phyloP scores from a whole-genome alignment of 2,329 filamentous ascomycete genomes.

The Elsinoe necatrix region DNA sequence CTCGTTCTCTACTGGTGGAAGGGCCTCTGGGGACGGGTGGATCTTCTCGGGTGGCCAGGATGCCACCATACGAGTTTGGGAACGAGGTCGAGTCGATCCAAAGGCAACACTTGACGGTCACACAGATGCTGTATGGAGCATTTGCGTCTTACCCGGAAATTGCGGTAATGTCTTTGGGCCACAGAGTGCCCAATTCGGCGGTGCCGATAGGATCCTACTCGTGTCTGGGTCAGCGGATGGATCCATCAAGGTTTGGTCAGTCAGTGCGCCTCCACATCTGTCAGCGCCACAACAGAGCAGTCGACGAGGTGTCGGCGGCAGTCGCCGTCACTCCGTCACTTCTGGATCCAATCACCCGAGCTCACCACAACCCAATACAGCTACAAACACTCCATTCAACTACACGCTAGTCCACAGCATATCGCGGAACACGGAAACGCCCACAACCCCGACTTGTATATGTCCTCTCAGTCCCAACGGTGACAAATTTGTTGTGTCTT shows the following conservation, averaged over 20 bases:
- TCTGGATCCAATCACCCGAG: conserved; percentile 87
- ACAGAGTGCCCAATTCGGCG: conserved; percentile 58
- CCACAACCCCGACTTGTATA: conserved; percentile 79
- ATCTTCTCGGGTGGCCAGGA: conserved; percentile 97
- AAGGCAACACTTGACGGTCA: conserved; percentile 92
- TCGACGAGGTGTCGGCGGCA: conserved; percentile 61
- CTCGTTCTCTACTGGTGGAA: conserved; percentile 80
- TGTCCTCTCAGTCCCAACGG: conserved; percentile 75
- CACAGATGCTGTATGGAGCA: conserved; percentile 89
- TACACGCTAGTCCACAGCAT: conserved; percentile 86
- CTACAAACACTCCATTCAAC: conserved; percentile 77
- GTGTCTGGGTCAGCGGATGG: conserved; percentile 88
- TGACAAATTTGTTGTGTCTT: conserved; percentile 86
- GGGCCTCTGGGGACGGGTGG: conserved; percentile 89
- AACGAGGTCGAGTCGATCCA: conserved; percentile 84
- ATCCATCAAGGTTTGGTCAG: conserved; percentile 85
- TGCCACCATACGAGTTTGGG: conserved; percentile 88
- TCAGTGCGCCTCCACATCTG: conserved; percentile 80
- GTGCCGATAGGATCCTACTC: conserved; percentile 77
- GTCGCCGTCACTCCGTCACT: conserved; percentile 84
- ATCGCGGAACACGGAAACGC: conserved; percentile 41
- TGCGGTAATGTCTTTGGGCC: conserved; percentile 70
- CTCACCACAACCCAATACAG: conserved; percentile 79
- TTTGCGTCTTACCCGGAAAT: conserved; percentile 83
- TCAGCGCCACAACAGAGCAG: conserved; percentile 69